These are phyloP conservation scores for cucumber (Cucumis sativus) DNA, from an alignment of 306 rosid genomes.

Conservation along the genomic window DNA sequence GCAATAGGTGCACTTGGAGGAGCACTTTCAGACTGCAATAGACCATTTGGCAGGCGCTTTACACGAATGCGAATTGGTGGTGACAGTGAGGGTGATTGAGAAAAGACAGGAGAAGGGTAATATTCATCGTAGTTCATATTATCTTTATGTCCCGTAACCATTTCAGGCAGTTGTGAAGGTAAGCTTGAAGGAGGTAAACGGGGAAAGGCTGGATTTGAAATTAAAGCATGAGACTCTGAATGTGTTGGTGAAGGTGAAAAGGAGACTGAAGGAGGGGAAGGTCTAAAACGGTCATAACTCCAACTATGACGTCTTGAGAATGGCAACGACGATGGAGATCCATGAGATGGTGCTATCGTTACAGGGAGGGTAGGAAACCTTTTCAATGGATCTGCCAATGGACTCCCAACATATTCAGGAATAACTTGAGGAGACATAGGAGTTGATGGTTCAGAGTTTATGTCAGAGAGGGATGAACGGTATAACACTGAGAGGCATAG, in stretches of 20 bases:
- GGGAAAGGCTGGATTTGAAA: constrained; percentile 28
- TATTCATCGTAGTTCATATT: constrained; percentile 43
- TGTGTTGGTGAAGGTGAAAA: constrained; percentile 58
- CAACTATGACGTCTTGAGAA: constrained; percentile 52
- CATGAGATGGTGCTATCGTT: constrained; percentile 33
- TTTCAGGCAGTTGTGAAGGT: constrained; percentile 61
- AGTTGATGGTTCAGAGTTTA: constrained; percentile 49
- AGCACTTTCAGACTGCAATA: constrained; percentile 71
- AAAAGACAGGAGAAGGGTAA: constrained; percentile 40
- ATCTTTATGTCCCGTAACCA: constrained; percentile 33
- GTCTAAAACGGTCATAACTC: constrained; percentile 48
- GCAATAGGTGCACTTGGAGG: constrained; percentile 40
- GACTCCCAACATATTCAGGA: constrained; percentile 77
- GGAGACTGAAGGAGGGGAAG: constrained; percentile 38
- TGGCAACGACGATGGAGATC: constrained; percentile 37
- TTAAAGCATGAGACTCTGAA: constrained; percentile 42
- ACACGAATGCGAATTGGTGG: constrained; percentile 44
- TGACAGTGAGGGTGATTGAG: constrained; percentile 38
- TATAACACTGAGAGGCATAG: constrained; percentile 58
- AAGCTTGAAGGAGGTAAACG: constrained; percentile 42
- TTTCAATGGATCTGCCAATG: constrained; percentile 50
- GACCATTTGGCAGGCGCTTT: constrained; percentile 30
- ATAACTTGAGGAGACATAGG: constrained; percentile 65
- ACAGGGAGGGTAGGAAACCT: constrained; percentile 48
- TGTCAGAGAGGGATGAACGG: constrained; percentile 33